Evolutionary conservation across 768 basidiomycete genomes (phyloP), one percentile per base, ranked within the genome.

Genomic region (Lentinula boryana): DNA sequence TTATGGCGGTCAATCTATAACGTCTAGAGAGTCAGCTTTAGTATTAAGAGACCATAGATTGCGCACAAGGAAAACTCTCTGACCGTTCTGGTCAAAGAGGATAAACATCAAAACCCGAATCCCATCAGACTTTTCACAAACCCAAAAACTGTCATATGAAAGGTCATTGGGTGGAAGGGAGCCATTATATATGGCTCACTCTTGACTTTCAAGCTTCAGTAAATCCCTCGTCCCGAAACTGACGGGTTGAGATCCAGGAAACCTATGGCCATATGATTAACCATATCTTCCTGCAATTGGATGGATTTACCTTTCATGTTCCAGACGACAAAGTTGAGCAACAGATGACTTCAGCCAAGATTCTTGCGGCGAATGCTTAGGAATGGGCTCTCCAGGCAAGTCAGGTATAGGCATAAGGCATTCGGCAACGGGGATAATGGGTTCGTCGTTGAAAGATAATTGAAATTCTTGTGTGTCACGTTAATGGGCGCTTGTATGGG

Each of bases 71-170:
- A 85, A 97, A 3, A 89, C 84, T 43, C 70, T 71, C 71, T 90
- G 89, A 53, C 74, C 52, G 74, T n/a, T 36, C 6, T 60, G 67
- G 76, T 89, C 79, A 55, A 87, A 81, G 71, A 82, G 77, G 54
- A 98, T 81, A 61, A 96, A 76, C 56, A 98, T 83, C 32, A 99
- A 78, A 43, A 98, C 91, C 38, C 97, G 86, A 56, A 99, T 71
- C 12, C 97, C 97, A 69, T 98, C 97, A 12, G 93, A 96, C 78
- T 98, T 98, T 78, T 99, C 97, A 75, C 95, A 97, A 46, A 99
- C 97, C 96, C 96, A 99, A 73, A 91, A 99, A 70, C 95, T 98
- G 69, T 51, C 31, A 35, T 51, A 52, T 53, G 58, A 5, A 63
- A 53, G 41, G 21, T 10, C 41, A 64, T 56, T 58, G 38, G 48